A percentile compares a stretch with the other conserved stretches of the same genome.
These are phyloP conservation scores for Porphyra umbilicalis DNA, from an alignment of 31 red algal species.

Conservation along the genomic window DNA sequence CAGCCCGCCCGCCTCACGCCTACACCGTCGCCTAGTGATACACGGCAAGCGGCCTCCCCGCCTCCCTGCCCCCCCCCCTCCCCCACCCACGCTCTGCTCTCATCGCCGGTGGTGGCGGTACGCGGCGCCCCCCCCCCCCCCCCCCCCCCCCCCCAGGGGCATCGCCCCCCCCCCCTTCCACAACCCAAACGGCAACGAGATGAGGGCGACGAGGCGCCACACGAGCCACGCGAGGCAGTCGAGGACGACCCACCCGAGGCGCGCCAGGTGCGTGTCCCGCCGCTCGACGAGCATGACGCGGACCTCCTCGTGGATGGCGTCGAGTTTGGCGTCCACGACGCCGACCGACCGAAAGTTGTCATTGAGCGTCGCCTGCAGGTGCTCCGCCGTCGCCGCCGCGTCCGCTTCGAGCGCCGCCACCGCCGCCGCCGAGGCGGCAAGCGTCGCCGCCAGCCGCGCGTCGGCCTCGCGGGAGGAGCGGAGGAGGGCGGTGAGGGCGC, in stretches of 20 bases:
- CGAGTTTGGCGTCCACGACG: neutral
- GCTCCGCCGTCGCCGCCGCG: neutral
- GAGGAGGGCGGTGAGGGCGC: neutral
- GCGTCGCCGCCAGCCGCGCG: neutral
- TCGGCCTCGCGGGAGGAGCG: neutral
- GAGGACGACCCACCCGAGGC: neutral
- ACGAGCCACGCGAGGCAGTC: neutral
- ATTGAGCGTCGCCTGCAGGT: neutral
- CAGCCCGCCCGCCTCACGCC: no score
- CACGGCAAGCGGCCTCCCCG: no score
- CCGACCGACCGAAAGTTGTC: neutral
- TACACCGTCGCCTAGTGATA: no score
- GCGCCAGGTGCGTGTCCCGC: neutral
- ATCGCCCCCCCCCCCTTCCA: neutral
- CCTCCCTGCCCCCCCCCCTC: neutral
- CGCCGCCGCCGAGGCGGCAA: neutral
- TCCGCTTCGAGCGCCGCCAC: neutral
- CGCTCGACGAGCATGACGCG: neutral
- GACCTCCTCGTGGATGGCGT: slow-evolving; percentile 1
- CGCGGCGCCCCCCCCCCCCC: neutral
- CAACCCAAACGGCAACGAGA: neutral
- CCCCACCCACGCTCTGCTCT: neutral
- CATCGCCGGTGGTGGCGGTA: neutral
- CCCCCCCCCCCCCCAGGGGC: neutral
- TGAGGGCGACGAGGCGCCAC: neutral